Conservation (phyloP, 805 yeast species). For the Lipomyces mesembrius region DNA sequence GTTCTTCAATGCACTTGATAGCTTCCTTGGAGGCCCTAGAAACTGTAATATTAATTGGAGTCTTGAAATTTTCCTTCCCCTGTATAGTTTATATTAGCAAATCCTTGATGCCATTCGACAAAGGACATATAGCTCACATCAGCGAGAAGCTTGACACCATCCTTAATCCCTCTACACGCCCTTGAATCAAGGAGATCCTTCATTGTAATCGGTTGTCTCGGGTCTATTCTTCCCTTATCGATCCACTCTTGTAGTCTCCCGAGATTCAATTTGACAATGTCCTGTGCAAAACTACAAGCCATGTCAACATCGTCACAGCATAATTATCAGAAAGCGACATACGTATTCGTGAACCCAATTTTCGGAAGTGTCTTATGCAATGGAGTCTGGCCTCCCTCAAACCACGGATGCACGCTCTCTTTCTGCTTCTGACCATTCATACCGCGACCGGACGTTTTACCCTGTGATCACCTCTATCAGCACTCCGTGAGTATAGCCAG, state of each 20-base stretch:
- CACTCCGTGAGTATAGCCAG: background rate
- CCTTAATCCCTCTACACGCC: conserved; percentile 68
- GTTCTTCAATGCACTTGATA: conserved; percentile 67
- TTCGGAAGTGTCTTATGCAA: conserved; percentile 83
- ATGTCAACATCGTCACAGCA: background rate
- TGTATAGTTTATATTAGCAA: conserved; percentile 19
- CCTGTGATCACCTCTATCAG: conserved; percentile 50
- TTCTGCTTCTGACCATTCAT: conserved; percentile 99
- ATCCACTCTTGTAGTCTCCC: conserved; percentile 72
- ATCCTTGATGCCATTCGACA: conserved; percentile 39
- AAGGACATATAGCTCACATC: conserved; percentile 47
- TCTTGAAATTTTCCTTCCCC: conserved; percentile 50
- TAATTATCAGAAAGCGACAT: conserved; percentile 4
- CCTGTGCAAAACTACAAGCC: conserved; percentile 7
- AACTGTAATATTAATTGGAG: conserved; percentile 78
- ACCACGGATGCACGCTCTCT: conserved; percentile 86
- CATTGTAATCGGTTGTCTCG: conserved; percentile 63
- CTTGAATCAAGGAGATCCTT: conserved; percentile 76
- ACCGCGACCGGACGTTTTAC: conserved; percentile 97
- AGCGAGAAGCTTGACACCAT: conserved; percentile 83
- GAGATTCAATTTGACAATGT: conserved; percentile 57
- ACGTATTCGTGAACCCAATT: conserved; percentile 65
- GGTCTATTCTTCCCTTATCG: conserved; percentile 65
- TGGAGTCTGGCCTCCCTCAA: conserved; percentile 99
- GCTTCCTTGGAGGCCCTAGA: conserved; percentile 79